These are phyloP conservation scores for Capronia epimyces DNA, from an alignment of 2,329 filamentous ascomycete species.

Conservation along the genomic window DNA sequence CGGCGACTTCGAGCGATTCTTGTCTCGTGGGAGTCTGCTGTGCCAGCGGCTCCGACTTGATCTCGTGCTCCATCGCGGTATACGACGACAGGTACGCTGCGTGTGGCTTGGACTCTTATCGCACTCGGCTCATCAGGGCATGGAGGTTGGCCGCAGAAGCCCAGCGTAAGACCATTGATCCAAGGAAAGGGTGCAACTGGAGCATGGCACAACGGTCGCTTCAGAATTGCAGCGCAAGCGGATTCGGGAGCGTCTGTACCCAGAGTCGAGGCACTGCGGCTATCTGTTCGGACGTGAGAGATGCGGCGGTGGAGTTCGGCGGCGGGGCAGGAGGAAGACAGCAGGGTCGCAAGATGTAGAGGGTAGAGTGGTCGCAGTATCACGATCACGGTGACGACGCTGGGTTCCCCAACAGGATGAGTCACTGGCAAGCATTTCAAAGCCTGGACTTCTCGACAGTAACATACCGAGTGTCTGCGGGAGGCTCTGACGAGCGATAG, in stretches of 20 bases:
- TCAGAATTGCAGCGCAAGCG: too few relatives aligned
- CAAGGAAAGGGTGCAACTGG: not conserved
- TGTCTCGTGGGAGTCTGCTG: not conserved
- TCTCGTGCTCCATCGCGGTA: slow-evolving; percentile 7
- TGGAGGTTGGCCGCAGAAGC: not conserved
- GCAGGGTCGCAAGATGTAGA: not conserved
- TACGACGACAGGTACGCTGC: too few relatives aligned
- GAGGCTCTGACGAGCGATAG: too few relatives aligned
- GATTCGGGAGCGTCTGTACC: not conserved
- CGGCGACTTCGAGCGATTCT: not conserved
- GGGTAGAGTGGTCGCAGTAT: too few relatives aligned
- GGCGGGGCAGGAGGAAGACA: not conserved
- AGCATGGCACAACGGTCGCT: not conserved
- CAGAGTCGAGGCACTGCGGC: too few relatives aligned
- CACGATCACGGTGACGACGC: too few relatives aligned
- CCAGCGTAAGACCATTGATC: slow-evolving; percentile 1
- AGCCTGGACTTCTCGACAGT: too few relatives aligned
- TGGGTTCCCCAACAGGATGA: too few relatives aligned
- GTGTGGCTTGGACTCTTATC: not conserved
- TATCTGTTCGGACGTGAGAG: too few relatives aligned
- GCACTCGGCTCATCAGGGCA: not conserved
- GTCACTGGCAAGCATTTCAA: too few relatives aligned
- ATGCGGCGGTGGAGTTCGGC: not conserved
- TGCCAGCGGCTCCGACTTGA: slow-evolving; percentile 9
- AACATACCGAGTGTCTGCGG: too few relatives aligned